These are phyloP conservation scores for Lonicera japonica DNA, from an alignment of 129 eudicot species.

Conservation along the genomic window DNA sequence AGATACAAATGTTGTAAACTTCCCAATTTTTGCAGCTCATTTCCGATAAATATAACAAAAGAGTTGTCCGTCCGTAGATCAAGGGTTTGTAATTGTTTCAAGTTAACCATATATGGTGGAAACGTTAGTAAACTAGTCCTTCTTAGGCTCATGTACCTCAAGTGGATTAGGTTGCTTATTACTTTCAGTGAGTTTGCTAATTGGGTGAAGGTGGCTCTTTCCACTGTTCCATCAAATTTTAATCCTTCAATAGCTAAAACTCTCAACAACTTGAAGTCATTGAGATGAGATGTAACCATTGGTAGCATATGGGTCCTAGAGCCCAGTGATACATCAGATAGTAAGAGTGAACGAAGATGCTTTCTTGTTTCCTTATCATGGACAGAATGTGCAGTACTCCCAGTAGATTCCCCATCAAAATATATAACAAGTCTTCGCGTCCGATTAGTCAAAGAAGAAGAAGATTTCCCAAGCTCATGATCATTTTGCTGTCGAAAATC, in stretches of 20 bases:
- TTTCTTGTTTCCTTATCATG: neutral
- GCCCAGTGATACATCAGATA: neutral
- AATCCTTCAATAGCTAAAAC: neutral
- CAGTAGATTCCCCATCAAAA: neutral
- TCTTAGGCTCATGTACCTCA: no score
- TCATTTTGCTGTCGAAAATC: neutral
- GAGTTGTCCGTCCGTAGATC: conserved; percentile 9
- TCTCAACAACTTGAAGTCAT: neutral
- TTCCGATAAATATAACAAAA: neutral
- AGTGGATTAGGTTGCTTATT: conserved; percentile 14
- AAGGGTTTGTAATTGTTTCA: conserved; percentile 24
- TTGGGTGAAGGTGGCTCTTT: neutral
- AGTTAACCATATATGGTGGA: no score
- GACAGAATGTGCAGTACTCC: neutral
- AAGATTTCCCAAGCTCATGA: neutral
- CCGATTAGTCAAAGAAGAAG: neutral
- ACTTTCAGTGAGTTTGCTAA: neutral
- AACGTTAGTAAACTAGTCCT: no score
- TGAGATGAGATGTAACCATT: neutral
- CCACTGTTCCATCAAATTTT: neutral
- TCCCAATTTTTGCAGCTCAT: conserved; percentile 14
- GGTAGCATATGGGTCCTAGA: neutral
- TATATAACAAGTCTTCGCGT: conserved; percentile 4
- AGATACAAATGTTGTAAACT: conserved; percentile 10
- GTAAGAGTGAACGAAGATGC: neutral